A percentile compares a stretch with the other conserved stretches of the same genome.
Conservation (phyloP, 1,284 basidiomycete species). For the Agroathelia rolfsii region DNA sequence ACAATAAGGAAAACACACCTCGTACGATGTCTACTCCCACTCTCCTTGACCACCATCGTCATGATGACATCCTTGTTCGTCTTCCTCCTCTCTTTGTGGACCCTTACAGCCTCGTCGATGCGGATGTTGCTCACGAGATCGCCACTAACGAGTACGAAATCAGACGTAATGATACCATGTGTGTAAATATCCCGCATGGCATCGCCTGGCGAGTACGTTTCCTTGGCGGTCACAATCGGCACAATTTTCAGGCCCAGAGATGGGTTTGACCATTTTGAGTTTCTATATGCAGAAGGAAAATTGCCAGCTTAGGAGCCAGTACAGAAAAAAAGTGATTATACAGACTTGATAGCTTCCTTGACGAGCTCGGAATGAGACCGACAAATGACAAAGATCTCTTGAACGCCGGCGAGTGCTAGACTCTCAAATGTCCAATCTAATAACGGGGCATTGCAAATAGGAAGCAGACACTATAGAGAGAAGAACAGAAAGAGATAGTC, state of each 20-base stretch:
- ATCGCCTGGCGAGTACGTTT: conserved; percentile 89
- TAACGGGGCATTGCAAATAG: conserved; percentile 88
- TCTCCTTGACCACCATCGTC: conserved; percentile 88
- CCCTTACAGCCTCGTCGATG: conserved; percentile 80
- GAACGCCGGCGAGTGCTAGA: conserved; percentile 84
- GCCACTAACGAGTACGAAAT: conserved; percentile 90
- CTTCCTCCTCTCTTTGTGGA: conserved; percentile 82
- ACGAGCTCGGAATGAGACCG: conserved; percentile 81
- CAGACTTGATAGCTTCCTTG: conserved; percentile 72
- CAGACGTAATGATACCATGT: conserved; percentile 82
- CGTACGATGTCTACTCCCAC: conserved; percentile 60
- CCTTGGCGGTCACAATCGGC: conserved; percentile 79
- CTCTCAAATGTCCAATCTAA: conserved; percentile 96
- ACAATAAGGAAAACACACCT: conserved; percentile 37
- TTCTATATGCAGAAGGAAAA: conserved; percentile 27
- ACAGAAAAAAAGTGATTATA: conserved; percentile 12
- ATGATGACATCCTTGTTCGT: conserved; percentile 90
- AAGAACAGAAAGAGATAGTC: conserved; percentile 12
- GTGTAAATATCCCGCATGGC: conserved; percentile 96
- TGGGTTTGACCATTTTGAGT: conserved; percentile 74
- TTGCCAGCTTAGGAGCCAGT: conserved; percentile 5
- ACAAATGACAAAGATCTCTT: conserved; percentile 92
- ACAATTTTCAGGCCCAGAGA: conserved; percentile 76
- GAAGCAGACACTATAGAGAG: conserved; percentile 70
- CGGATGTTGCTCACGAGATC: conserved; percentile 92